Evolutionary conservation across 345 rosid genomes (phyloP), one percentile per base, ranked within the genome.

Genomic region (Gossypium anomalum): DNA sequence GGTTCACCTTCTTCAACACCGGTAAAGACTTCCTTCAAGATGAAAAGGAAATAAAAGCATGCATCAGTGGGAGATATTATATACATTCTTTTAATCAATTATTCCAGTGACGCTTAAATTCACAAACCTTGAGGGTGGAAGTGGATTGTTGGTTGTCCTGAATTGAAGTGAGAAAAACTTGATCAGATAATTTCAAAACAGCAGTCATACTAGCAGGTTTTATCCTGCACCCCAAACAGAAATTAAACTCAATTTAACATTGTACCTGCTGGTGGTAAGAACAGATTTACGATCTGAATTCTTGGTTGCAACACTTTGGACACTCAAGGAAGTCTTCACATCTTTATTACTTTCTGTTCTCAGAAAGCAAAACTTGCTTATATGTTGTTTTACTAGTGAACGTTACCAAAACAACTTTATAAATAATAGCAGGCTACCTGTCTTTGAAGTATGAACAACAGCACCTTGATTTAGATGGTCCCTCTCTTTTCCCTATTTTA

Each of bases 1-100:
- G 82, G 67, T 72, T 86, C 57, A 44, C 64, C 81, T 72, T 74
- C 80, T 44, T 83, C 20, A 76, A 66, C 22, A 71, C 81, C 27
- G 85, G 85, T 60, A 82, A 78, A 52, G 89, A 88, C 80, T 85
- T 88, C 92, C 94, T 89, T 76, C 81, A 85, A 60, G 67, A 63
- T 51, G 71, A 80, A 79, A 61, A n/a, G 44, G 64, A 38, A 73
- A 41, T 72, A 77, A 25, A 59, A 79, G 8, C 27, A 20, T 43
- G 43, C 41, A 57, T 77, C 72, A 78, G 67, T 13, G 48, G 43
- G 45, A 79, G 7, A 64, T 27, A 34, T 25, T 23, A 19, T 29
- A 29, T 2, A 27, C 9, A 11, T 23, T 61, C 20, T 47, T 16
- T 64, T 11, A 29, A 78, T 56, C 58, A 44, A 17, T 23, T 51